Percentiles rank a stretch among this genome's conserved stretches.
Conservation (phyloP, 805 yeast species). For the Barnettozyma populi region DNA sequence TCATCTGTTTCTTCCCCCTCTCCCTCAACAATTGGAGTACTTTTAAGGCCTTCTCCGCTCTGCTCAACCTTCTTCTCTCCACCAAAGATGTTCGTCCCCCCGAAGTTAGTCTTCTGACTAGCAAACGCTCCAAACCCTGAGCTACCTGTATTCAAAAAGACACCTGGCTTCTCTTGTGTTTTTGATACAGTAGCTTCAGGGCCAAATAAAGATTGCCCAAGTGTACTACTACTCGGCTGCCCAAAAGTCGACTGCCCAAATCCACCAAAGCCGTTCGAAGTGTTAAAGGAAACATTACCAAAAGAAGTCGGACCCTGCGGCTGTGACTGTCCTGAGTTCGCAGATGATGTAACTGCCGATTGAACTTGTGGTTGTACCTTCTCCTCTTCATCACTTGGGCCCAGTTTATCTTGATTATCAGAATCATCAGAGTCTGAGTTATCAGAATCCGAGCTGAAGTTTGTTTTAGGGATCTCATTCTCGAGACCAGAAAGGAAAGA, state of each 20-base stretch:
- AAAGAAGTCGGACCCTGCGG: conserved; percentile 1
- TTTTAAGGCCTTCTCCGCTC: not conserved
- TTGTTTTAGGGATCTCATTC: not conserved
- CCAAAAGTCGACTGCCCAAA: conserved; percentile 6
- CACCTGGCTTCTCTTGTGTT: not conserved
- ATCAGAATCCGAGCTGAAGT: conserved; percentile 3
- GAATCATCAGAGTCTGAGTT: conserved; percentile 8
- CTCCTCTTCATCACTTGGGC: conserved; percentile 5
- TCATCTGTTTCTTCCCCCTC: conserved; percentile 1
- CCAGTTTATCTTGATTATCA: conserved; percentile 6
- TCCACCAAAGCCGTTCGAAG: not conserved
- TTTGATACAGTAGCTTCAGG: not conserved
- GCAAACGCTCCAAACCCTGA: conserved; percentile 19
- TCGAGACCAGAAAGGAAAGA: conserved; percentile 1
- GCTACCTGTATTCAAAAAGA: not conserved
- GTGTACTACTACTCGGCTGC: not conserved
- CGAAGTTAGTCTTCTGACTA: conserved; percentile 8
- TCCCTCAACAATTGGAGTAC: not conserved
- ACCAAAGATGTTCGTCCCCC: conserved; percentile 13
- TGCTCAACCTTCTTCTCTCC: not conserved
- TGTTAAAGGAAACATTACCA: not conserved
- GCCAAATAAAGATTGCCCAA: conserved; percentile 2
- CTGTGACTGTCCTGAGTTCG: conserved; percentile 1
- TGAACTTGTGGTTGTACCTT: not conserved
- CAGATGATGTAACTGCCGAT: not conserved